These are phyloP conservation scores for Tricholoma sp. DNA, from an alignment of 768 basidiomycete species.

Conservation along the genomic window DNA sequence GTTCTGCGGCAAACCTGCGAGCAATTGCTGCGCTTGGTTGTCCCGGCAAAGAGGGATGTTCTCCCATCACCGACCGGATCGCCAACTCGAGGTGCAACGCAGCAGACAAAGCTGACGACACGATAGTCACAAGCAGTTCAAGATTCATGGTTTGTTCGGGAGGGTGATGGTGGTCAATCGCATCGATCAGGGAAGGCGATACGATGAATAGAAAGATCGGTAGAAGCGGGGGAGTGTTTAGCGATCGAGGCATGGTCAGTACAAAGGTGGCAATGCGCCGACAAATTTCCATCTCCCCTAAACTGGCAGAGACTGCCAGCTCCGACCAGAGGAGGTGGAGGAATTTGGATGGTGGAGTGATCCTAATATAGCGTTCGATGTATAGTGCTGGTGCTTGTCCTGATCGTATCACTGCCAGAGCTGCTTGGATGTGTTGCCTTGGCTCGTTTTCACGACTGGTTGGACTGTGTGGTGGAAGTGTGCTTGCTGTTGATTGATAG, in stretches of 20 bases:
- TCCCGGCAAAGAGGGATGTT: slow-evolving; percentile 49
- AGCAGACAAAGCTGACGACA: slow-evolving; percentile 61
- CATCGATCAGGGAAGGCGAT: slow-evolving; percentile 54
- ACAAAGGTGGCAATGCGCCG: slow-evolving; percentile 64
- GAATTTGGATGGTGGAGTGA: slow-evolving; percentile 55
- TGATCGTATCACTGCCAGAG: slow-evolving; percentile 51
- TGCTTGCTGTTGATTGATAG: slow-evolving; percentile 14
- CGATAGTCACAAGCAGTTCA: slow-evolving; percentile 60
- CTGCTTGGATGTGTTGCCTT: slow-evolving; percentile 49
- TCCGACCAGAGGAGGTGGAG: slow-evolving; percentile 67
- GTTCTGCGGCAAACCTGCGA: slow-evolving; percentile 56
- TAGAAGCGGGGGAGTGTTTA: slow-evolving; percentile 53
- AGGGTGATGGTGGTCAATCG: slow-evolving; percentile 48
- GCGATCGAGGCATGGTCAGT: slow-evolving; percentile 54
- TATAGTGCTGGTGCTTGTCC: slow-evolving; percentile 64
- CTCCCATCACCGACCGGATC: slow-evolving; percentile 45
- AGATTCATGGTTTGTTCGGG: slow-evolving; percentile 51
- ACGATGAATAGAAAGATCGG: slow-evolving; percentile 68
- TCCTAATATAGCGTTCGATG: slow-evolving; percentile 58
- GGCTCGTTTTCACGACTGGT: slow-evolving; percentile 40
- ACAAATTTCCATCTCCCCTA: slow-evolving; percentile 58
- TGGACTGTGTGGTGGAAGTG: background rate
- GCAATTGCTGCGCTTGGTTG: slow-evolving; percentile 62
- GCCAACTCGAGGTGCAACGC: slow-evolving; percentile 72
- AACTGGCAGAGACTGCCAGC: slow-evolving; percentile 44